Conservation (phyloP, 345 rosid species). For the Eucalyptus leucophloia region DNA sequence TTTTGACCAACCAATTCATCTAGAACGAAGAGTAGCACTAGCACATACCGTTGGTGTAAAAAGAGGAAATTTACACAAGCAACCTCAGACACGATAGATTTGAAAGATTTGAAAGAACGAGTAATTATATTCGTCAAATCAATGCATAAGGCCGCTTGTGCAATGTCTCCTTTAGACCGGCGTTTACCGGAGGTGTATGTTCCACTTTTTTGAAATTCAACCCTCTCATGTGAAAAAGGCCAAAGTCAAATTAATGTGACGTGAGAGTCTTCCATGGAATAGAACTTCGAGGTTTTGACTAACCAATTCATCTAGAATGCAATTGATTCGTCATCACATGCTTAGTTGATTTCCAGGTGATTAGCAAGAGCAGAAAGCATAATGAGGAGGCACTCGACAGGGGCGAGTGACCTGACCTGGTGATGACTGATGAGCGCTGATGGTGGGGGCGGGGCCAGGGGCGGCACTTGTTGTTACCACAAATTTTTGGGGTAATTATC, state of each 20-base stretch:
- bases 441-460: neutral
- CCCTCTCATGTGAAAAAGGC: neutral
- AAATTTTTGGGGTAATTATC: neutral
- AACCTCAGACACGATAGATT: neutral
- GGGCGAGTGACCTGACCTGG: neutral
- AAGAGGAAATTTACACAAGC: neutral
- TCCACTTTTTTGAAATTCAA: neutral
- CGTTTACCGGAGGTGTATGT: neutral
- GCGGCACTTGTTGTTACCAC: neutral
- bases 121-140: neutral
- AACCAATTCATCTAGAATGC: too few species aligned
- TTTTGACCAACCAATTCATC: too few species aligned
- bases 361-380: neutral
- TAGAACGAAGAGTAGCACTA: neutral
- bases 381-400: neutral
- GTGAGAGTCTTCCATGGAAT: neutral
- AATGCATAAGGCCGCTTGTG: neutral
- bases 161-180: neutral
- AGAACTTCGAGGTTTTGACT: too few species aligned
- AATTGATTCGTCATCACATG: neutral
- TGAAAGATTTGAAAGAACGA: neutral
- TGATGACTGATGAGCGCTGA: neutral
- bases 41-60: neutral
- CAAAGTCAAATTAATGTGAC: neutral
- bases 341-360: neutral